A percentile compares a stretch with the other conserved stretches of the same genome.
These are phyloP conservation scores for Hypsizygus marmoreus DNA, from an alignment of 768 basidiomycete species.

Conservation along the genomic window DNA sequence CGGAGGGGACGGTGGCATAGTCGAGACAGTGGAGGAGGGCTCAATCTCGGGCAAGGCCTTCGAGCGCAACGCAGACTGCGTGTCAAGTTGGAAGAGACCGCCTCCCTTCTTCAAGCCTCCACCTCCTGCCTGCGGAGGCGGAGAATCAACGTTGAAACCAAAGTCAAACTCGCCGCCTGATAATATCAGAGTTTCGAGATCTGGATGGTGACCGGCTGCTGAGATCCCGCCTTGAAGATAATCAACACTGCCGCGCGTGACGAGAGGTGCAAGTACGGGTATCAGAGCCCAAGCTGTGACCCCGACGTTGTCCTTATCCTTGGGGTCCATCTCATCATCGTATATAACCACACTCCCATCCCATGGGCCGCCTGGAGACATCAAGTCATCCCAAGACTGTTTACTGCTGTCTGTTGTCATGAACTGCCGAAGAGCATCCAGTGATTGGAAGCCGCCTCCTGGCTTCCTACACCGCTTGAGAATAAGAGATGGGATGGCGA, in stretches of 20 bases:
- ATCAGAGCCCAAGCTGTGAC: constrained; percentile 75
- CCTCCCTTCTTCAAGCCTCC: constrained; percentile 34
- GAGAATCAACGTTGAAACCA: constrained; percentile 20
- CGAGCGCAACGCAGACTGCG: constrained; percentile 50
- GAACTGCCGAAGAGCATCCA: constrained; percentile 75
- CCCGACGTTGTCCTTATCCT: constrained; percentile 54
- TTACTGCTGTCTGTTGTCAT: constrained; percentile 80
- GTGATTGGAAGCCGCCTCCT: constrained; percentile 62
- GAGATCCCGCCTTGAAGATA: constrained; percentile 77
- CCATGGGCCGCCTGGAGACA: constrained; percentile 56
- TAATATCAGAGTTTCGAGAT: constrained; percentile 53
- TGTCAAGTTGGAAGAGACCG: constrained; percentile 74
- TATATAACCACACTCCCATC: constrained; percentile 78
- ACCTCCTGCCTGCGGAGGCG: constrained; percentile 22
- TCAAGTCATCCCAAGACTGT: constrained; percentile 66
- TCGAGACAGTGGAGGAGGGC: constrained; percentile 36
- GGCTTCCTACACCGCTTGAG: constrained; percentile 82
- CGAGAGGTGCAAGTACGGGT: constrained; percentile 59
- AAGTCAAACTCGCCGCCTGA: constrained; percentile 38
- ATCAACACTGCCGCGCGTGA: constrained; percentile 55
- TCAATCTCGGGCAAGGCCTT: constrained; percentile 63
- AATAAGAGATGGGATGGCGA: constrained; percentile 89
- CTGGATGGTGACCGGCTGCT: constrained; percentile 57
- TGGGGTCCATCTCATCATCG: constrained; percentile 75
- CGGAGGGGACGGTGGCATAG: constrained; percentile 35